phyloP scores from a whole-genome alignment of 495 filamentous ascomycete species.

The Penicillium lagena region DNA sequence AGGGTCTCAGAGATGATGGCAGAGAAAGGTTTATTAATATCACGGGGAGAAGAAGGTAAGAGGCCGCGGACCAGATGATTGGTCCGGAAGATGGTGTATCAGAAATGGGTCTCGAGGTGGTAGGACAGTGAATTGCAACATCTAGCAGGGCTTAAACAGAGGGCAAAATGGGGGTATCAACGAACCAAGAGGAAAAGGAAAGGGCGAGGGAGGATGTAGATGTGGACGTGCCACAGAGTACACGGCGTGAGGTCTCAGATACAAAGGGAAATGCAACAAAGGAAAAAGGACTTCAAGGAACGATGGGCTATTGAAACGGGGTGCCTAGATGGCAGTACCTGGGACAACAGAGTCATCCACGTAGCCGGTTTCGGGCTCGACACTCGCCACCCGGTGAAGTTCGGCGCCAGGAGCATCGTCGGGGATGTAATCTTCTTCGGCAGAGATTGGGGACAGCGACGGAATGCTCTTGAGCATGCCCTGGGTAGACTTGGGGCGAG shows the following conservation, averaged over 20 bases:
- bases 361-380: constrained; percentile 57
- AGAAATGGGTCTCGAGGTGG: constrained; percentile 2
- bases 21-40: no score
- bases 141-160: constrained; percentile 15
- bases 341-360: constrained; percentile 6
- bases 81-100: not conserved
- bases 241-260: constrained; percentile 1
- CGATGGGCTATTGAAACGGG: constrained; percentile 19
- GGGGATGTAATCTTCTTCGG: constrained; percentile 34
- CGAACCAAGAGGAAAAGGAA: constrained; percentile 17
- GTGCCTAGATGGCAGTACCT: not conserved
- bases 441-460: constrained; percentile 38
- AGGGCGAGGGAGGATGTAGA: constrained; percentile 3
- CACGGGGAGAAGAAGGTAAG: no score
- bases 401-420: constrained; percentile 28
- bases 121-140: constrained; percentile 10
- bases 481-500: constrained; percentile 59
- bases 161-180: constrained; percentile 39
- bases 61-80: no score
- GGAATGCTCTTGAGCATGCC: constrained; percentile 56
- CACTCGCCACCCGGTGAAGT: constrained; percentile 57
- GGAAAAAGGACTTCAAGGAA: constrained; percentile 24
- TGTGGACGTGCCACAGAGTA: constrained; percentile 11
- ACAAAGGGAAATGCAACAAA: constrained; percentile 4
- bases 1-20: no score